Percentiles rank a stretch among this genome's conserved stretches.
These are phyloP conservation scores for Ogataea hybrid DNA, from an alignment of 1,139 yeast species.

Conservation along the genomic window DNA sequence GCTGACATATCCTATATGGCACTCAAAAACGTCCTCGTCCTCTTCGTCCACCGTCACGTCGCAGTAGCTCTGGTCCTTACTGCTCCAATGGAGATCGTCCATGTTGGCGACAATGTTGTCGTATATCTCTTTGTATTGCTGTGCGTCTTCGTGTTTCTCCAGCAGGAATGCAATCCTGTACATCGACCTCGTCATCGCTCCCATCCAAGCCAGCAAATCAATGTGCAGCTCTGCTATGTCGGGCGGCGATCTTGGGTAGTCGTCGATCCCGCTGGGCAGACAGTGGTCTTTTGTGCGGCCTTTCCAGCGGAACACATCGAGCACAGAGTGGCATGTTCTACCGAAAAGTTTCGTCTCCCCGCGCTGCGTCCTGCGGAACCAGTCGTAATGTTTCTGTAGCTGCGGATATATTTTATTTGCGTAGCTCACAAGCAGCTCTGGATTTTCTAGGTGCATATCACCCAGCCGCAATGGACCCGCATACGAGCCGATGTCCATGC, in stretches of 20 bases:
- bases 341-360: conserved; percentile 77
- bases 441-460: conserved; percentile 53
- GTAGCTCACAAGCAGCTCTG: conserved; percentile 60
- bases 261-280: conserved; percentile 92
- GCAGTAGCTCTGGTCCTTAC: conserved; percentile 66
- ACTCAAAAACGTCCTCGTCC: conserved; percentile 54
- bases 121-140: conserved; percentile 51
- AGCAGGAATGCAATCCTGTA: conserved; percentile 68
- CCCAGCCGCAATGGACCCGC: conserved; percentile 36
- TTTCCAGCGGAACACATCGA: conserved; percentile 81
- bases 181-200: conserved; percentile 85
- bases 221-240: conserved; percentile 90
- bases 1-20: conserved; percentile 88
- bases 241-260: conserved; percentile 88
- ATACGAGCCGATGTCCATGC: conserved; percentile 19
- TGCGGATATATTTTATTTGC: conserved; percentile 73
- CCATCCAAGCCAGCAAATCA: conserved; percentile 90
- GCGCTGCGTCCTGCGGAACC: conserved; percentile 80
- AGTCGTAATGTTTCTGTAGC: conserved; percentile 72
- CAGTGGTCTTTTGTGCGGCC: conserved; percentile 87
- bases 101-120: conserved; percentile 58
- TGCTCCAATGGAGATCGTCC: conserved; percentile 79
- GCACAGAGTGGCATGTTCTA: conserved; percentile 46
- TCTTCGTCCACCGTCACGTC: conserved; percentile 81
- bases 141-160: conserved; percentile 55